phyloP scores from a whole-genome alignment of 2,329 filamentous ascomycete genomes.

The Elsinoe fawcettii region DNA sequence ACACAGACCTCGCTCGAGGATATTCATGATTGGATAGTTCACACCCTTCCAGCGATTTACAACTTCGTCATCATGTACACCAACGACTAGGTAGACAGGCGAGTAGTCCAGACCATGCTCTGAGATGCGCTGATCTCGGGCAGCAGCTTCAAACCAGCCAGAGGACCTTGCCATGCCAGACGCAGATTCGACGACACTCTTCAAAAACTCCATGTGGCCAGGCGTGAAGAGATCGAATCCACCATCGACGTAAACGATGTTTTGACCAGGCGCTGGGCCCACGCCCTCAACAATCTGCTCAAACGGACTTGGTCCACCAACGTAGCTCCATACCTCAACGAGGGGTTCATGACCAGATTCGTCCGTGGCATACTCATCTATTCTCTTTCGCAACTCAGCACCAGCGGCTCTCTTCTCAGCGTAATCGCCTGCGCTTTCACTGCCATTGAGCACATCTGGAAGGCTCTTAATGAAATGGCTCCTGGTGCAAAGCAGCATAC shows the following conservation, averaged over 20 bases:
- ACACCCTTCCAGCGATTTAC: slow-evolving; percentile 96
- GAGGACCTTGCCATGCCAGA: slow-evolving; percentile 57
- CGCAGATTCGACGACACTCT: slow-evolving; percentile 66
- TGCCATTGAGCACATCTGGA: slow-evolving; percentile 57
- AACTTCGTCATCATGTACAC: slow-evolving; percentile 87
- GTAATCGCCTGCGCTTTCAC: slow-evolving; percentile 62
- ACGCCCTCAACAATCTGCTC: slow-evolving; percentile 61
- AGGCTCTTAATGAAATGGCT: slow-evolving; percentile 73
- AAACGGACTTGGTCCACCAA: neutral
- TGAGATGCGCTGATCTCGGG: slow-evolving; percentile 54
- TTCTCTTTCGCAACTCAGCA: slow-evolving; percentile 64
- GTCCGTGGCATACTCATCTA: slow-evolving; percentile 81
- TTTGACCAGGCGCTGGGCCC: slow-evolving; percentile 67
- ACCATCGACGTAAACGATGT: slow-evolving; percentile 89
- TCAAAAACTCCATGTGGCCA: slow-evolving; percentile 91
- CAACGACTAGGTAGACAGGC: slow-evolving; percentile 81
- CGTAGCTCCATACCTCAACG: slow-evolving; percentile 66
- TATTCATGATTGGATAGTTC: slow-evolving; percentile 99
- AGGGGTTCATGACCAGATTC: slow-evolving; percentile 70
- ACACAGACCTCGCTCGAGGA: slow-evolving; percentile 90
- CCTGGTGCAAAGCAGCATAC: slow-evolving; percentile 94
- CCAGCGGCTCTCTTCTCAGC: slow-evolving; percentile 60
- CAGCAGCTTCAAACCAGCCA: slow-evolving; percentile 67
- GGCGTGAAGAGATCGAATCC: slow-evolving; percentile 96
- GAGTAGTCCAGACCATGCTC: slow-evolving; percentile 64